Percentiles rank a stretch among this genome's conserved stretches.
phyloP scores from a whole-genome alignment of 805 yeast genomes.

The Alloascoidea africana region DNA sequence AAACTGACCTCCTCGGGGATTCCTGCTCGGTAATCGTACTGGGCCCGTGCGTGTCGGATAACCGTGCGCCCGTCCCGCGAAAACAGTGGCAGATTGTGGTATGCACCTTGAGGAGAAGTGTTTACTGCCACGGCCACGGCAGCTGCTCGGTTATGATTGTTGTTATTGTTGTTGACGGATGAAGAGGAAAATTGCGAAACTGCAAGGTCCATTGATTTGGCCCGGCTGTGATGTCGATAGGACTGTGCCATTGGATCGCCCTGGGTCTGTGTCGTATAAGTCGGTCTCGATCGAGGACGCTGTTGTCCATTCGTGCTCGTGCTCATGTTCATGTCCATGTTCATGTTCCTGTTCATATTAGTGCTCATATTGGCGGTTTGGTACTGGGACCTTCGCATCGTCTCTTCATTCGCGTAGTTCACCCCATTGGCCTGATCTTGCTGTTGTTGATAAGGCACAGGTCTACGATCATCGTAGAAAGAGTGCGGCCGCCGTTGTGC shows the following conservation, averaged over 20 bases:
- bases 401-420: too few species aligned
- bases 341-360: too few species aligned
- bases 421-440: conserved; percentile 2
- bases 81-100: conserved; percentile 26
- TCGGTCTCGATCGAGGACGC: not conserved
- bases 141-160: conserved; percentile 2
- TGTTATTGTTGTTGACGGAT: conserved; percentile 14
- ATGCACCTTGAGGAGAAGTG: too few species aligned
- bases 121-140: conserved; percentile 2
- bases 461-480: not conserved
- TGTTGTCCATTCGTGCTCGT: too few species aligned
- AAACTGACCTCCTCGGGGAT: conserved; percentile 47
- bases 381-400: too few species aligned
- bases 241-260: too few species aligned
- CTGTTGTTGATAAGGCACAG: not conserved
- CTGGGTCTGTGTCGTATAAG: too few species aligned
- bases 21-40: conserved; percentile 41
- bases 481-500: not conserved
- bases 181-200: not conserved
- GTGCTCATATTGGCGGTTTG: too few species aligned
- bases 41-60: conserved; percentile 34
- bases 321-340: too few species aligned
- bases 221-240: not conserved
- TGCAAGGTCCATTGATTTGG: not conserved
- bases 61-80: conserved; percentile 41